Evolutionary conservation across 2,329 filamentous ascomycete species (phyloP), one percentile per base, ranked within the genome.

Genomic region (Penicillium sp.): DNA sequence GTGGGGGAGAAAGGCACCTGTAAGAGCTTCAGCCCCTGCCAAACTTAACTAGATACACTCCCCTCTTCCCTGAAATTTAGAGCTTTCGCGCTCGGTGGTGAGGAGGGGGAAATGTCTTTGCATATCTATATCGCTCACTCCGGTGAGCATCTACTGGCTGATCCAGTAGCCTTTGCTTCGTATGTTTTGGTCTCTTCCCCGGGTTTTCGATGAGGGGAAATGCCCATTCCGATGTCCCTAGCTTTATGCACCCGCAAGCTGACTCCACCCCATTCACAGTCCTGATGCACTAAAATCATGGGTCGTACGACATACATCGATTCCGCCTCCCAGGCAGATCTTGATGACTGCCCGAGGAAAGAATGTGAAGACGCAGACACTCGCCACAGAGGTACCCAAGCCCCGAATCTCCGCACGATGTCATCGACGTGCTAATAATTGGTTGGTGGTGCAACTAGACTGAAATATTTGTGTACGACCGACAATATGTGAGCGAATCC

Each of bases 401-500:
- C 29, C 16, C n/a, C 22, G 41, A 52, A 39, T 21, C 29, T 5
- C 50, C 27, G 31, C 24, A 27, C 24, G 43, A 48, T 31, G 44
- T 46, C 19, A 16, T 21, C 43, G 24, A 11, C 43, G 33, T 16
- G 22, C 24, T 24, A 26, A 37, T 16, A 29, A 6, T 27, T 21
- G 11, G 52, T 39, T 52, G 61, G 43, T 56, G 31, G 33, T 3
- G 9, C 27, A 48, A 49, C 53, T 65, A 96, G 89, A 90, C 86
- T 64, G 92, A 98, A 73, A 87, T 99, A 56, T 98, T 90, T 72
- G 86, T 98, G 52, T 99, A 96, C 76, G 92, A 97, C 75, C 89
- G 92, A 60, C 86, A 88, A 64, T 86, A 89, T 67, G 86, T 89
- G 50, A 75, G 71, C 58, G 72, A 77, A 45, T 64, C 71, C 19